Evolutionary conservation across 129 eudicot species (phyloP), one percentile per base, ranked within the genome.

Genomic region (Logfia minima): DNA sequence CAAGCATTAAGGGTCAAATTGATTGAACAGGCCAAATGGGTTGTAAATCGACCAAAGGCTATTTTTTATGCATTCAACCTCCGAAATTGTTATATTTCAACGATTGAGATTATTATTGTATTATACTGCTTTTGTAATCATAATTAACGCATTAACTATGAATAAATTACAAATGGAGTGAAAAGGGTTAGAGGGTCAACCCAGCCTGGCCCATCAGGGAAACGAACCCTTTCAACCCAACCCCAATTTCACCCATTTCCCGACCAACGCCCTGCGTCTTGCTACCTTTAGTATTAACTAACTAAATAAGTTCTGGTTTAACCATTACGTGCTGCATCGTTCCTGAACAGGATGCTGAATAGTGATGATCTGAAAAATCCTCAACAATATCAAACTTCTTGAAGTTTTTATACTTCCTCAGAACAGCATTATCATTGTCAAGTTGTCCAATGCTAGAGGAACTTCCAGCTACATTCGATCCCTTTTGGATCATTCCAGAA

Each of bases 311-410:
- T 26, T 60, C 45, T 6, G 21, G 14, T 34, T n/a, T 48, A 68
- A 59, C 60, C 13, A 48, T 43, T 32, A 55, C 77, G 69, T 68
- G 85, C 96, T 87, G 96, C 45, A 52, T 68, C 35, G 52, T 14
- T 39, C 85, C 74, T 19, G 70, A 79, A 71, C 64, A 79, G 29
- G 29, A 66, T 17, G 41, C 70, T 70, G 73, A n/a, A 31, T 84
- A 93, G 75, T 80, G 84, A 73, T 93, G 98, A 55, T 87, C 97
- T 0, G 92, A 87, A 76, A 72, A 82, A 71, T 89, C 96, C 41
- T 90, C 85, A 58, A 93, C 95, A 66, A 85, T 81, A 81, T 93
- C 98, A 70, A 93, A 93, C 82, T 80, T 84, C 41, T 88, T 87
- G 17, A 93, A 93, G 71, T 62, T 81, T 23, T 68, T 66, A 24